phyloP scores from a whole-genome alignment of 2,329 filamentous ascomycete genomes.

The Immersiporthe knoxdaviesiana region DNA sequence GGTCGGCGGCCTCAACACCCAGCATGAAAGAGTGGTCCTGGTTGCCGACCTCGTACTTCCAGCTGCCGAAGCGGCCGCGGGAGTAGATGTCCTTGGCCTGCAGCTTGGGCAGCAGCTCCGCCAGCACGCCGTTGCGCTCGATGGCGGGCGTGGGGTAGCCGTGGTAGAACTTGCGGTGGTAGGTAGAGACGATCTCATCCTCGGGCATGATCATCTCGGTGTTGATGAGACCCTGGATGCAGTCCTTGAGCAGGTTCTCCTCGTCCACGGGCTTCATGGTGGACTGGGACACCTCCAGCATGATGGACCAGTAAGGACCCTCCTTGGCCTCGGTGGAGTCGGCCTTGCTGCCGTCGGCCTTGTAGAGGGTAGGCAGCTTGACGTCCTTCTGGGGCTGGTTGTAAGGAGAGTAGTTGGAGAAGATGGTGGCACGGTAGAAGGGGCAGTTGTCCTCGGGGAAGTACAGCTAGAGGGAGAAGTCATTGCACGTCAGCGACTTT shows the following conservation, averaged over 20 bases:
- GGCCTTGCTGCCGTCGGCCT: constrained; percentile 84
- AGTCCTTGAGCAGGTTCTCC: constrained; percentile 83
- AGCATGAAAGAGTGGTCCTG: constrained; percentile 99
- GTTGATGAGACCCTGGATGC: constrained; percentile 95
- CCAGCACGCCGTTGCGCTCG: constrained; percentile 93
- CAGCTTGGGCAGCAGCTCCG: constrained; percentile 88
- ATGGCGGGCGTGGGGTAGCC: constrained; percentile 95
- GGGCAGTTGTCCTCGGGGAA: constrained; percentile 99
- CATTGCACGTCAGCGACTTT: constrained; percentile 33
- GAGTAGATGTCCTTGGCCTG: constrained; percentile 91
- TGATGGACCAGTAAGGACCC: constrained; percentile 99
- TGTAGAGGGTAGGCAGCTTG: constrained; percentile 85
- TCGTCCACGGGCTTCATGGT: constrained; percentile 91
- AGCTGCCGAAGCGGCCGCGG: constrained; percentile 95
- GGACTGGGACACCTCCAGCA: constrained; percentile 97
- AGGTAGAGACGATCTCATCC: constrained; percentile 97
- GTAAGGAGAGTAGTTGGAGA: constrained; percentile 99
- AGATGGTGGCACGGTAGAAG: constrained; percentile 99
- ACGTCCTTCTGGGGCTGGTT: constrained; percentile 86
- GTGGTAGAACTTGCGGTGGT: constrained; percentile 97
- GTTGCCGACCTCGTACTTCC: constrained; percentile 95
- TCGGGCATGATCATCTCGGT: constrained; percentile 90
- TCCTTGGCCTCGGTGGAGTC: constrained; percentile 72
- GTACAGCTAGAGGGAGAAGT: constrained; percentile 66
- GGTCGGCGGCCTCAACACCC: constrained; percentile 89